Percentiles rank a stretch among this genome's conserved stretches.
These are phyloP conservation scores for Clathrus columnatus DNA, from an alignment of 768 basidiomycete genomes.

Conservation along the genomic window DNA sequence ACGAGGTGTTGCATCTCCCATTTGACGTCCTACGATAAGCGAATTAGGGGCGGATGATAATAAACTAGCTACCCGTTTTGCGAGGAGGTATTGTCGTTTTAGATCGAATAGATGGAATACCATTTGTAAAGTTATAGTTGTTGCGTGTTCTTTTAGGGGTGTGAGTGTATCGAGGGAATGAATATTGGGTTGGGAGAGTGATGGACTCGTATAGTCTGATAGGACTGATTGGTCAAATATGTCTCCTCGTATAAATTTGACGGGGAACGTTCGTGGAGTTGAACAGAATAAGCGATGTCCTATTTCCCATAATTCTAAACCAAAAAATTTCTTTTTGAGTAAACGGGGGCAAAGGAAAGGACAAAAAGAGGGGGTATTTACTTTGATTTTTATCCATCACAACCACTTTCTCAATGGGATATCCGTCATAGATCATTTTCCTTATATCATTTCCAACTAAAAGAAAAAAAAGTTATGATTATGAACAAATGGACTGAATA, in stretches of 20 bases:
- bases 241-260: constrained; percentile 47
- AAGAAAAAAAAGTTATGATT: background rate
- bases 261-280: constrained; percentile 43
- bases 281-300: constrained; percentile 55
- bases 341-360: background rate
- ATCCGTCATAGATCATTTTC: constrained; percentile 35
- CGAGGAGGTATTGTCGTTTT: constrained; percentile 19
- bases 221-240: constrained; percentile 31
- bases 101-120: constrained; percentile 36
- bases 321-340: background rate
- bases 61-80: constrained; percentile 20
- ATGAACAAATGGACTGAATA: background rate
- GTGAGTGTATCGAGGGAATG: constrained; percentile 31
- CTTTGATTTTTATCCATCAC: constrained; percentile 33
- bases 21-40: constrained; percentile 24
- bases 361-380: constrained; percentile 9
- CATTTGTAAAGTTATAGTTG: constrained; percentile 39
- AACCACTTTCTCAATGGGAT: constrained; percentile 30
- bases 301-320: constrained; percentile 13
- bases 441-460: constrained; percentile 31
- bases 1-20: constrained; percentile 1
- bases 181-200: constrained; percentile 14
- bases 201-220: constrained; percentile 13
- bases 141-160: constrained; percentile 36
- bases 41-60: constrained; percentile 22